Evolutionary conservation across 2,329 filamentous ascomycete species (phyloP).

Genomic region (Hypoxylon rubiginosum): DNA sequence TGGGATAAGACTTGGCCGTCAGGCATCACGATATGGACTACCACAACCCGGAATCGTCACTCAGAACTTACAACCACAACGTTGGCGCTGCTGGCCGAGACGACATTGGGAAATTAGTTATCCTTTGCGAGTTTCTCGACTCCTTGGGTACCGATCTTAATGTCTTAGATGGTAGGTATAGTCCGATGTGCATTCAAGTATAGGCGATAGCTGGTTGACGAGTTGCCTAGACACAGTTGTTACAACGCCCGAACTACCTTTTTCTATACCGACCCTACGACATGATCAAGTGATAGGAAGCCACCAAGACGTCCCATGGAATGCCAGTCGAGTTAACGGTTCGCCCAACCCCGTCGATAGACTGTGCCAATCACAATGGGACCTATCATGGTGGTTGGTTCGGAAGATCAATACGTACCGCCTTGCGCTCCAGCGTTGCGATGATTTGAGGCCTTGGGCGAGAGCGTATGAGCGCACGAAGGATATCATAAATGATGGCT

Average conservation of each 20-base stretch:
- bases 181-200: neutral
- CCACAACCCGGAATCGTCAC: constrained; percentile 11
- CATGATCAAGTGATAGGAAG: constrained; percentile 13
- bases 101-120: constrained; percentile 17
- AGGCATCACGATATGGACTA: constrained; percentile 15
- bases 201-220: constrained; percentile 15
- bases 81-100: neutral
- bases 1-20: neutral
- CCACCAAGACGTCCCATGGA: constrained; percentile 18
- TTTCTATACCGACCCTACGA: constrained; percentile 10
- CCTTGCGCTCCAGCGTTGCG: constrained; percentile 24
- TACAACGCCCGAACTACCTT: constrained; percentile 13
- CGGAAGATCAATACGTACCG: constrained; percentile 25
- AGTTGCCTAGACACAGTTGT: constrained; percentile 8
- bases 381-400: constrained; percentile 20
- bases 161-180: constrained; percentile 19
- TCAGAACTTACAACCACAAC: constrained; percentile 1
- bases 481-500: constrained; percentile 25
- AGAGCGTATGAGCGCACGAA: neutral
- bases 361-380: constrained; percentile 29
- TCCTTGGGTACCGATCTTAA: constrained; percentile 13
- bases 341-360: constrained; percentile 22
- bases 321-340: constrained; percentile 12
- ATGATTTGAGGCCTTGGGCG: constrained; percentile 24
- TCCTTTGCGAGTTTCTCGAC: constrained; percentile 31